Conservation (phyloP, 306 rosid species). For the Cicer chorassanicum region DNA sequence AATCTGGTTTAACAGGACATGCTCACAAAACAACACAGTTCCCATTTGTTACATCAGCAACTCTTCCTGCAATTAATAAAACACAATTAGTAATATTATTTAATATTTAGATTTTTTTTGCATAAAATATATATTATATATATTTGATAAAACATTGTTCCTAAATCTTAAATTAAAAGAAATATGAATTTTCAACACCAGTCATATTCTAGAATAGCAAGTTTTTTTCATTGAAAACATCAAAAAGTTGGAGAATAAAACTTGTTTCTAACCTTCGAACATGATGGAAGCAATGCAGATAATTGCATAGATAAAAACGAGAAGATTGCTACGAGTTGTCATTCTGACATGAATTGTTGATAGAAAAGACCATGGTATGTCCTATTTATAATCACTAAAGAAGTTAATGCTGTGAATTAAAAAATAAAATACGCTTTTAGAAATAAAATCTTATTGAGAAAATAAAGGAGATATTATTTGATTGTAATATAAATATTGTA, state of each 20-base stretch:
- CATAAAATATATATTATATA: neutral
- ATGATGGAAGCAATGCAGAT: neutral
- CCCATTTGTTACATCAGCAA: neutral
- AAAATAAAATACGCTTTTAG: neutral
- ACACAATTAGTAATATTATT: neutral
- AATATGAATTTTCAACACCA: neutral
- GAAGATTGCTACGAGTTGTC: neutral
- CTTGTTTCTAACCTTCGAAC: neutral
- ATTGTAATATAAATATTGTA: neutral
- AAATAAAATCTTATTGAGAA: neutral
- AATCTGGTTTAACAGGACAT: neutral
- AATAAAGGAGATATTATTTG: neutral
- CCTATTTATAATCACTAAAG: neutral
- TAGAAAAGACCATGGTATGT: neutral
- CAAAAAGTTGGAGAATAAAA: neutral
- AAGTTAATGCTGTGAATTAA: neutral
- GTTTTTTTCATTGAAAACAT: neutral
- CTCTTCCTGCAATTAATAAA: neutral
- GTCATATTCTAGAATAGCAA: neutral
- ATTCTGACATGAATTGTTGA: neutral
- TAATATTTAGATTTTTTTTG: neutral
- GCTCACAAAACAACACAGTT: neutral
- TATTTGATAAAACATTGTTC: neutral
- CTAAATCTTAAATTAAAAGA: neutral
- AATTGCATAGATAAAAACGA: neutral